phyloP scores from a whole-genome alignment of 2,329 filamentous ascomycete genomes.

The Pseudocercospora ulei region DNA sequence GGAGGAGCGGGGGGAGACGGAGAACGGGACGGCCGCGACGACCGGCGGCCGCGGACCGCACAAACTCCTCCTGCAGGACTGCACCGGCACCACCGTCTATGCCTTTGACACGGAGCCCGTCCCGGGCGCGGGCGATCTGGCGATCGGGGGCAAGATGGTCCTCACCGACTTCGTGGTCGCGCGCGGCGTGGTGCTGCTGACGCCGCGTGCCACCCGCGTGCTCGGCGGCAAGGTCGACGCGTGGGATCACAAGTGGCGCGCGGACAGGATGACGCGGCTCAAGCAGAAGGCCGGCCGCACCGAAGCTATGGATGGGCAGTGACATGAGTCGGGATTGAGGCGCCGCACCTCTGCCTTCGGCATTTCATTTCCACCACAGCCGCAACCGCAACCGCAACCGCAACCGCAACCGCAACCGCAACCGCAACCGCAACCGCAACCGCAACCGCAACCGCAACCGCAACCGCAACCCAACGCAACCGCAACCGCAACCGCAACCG shows the following conservation, averaged over 20 bases:
- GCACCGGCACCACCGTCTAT: slow-evolving; percentile 56
- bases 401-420: too few species aligned
- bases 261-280: slow-evolving; percentile 59
- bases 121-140: slow-evolving; percentile 52
- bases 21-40: slow-evolving; percentile 14
- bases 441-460: too few species aligned
- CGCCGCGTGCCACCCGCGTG: slow-evolving; percentile 56
- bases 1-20: slow-evolving; percentile 21
- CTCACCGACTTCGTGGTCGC: slow-evolving; percentile 58
- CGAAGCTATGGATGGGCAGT: slow-evolving; percentile 15
- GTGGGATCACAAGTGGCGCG: slow-evolving; percentile 68
- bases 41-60: slow-evolving; percentile 51
- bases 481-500: too few species aligned
- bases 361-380: too few species aligned
- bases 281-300: slow-evolving; percentile 41
- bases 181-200: slow-evolving; percentile 68
- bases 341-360: too few species aligned
- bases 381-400: too few species aligned
- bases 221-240: slow-evolving; percentile 81
- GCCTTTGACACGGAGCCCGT: slow-evolving; percentile 63
- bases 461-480: too few species aligned
- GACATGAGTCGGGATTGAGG: slow-evolving; percentile 7
- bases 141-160: slow-evolving; percentile 73
- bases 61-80: slow-evolving; percentile 74
- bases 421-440: too few species aligned